Percentiles rank a stretch among this genome's conserved stretches.
These are phyloP conservation scores for Omphalotus olearius DNA, from an alignment of 1,284 basidiomycete genomes.

Conservation along the genomic window DNA sequence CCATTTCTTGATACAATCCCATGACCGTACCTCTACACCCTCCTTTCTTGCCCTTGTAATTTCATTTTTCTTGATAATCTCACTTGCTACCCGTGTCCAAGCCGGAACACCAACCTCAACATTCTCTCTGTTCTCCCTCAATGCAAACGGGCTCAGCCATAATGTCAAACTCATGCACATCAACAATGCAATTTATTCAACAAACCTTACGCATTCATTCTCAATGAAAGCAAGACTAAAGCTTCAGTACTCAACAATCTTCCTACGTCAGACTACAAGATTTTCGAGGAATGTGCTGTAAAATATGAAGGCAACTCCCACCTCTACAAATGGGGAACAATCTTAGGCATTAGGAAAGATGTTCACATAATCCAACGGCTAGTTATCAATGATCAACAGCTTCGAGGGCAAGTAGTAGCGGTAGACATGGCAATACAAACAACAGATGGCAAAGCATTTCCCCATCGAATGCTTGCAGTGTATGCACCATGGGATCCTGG, in stretches of 20 bases:
- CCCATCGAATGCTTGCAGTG: constrained; percentile 10
- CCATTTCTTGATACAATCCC: too few relatives aligned
- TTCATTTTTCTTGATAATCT: too few relatives aligned
- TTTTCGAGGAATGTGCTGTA: constrained; percentile 7
- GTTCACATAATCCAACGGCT: too few relatives aligned
- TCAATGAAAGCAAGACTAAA: constrained; percentile 13
- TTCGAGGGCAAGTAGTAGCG: too few relatives aligned
- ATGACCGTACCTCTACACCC: too few relatives aligned
- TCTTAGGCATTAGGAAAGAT: too few relatives aligned
- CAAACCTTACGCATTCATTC: constrained; percentile 12
- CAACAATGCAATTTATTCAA: constrained; percentile 8
- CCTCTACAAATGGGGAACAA: too few relatives aligned
- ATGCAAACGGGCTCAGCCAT: constrained; percentile 13
- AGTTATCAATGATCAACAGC: too few relatives aligned
- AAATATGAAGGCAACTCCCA: too few relatives aligned
- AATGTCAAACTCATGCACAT: constrained; percentile 10
- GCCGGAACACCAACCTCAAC: neutral
- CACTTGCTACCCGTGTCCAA: too few relatives aligned
- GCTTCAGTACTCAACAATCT: constrained; percentile 9
- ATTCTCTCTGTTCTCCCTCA: constrained; percentile 12
- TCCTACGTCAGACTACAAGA: constrained; percentile 10
- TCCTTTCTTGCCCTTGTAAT: too few relatives aligned
- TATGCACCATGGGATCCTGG: constrained; percentile 17
- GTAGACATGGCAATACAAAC: constrained; percentile 1
- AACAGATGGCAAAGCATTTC: constrained; percentile 6